These are phyloP conservation scores for Marchantia polymorpha DNA, from an alignment of 225 moss, liverwort and hornwort genomes.

Conservation along the genomic window DNA sequence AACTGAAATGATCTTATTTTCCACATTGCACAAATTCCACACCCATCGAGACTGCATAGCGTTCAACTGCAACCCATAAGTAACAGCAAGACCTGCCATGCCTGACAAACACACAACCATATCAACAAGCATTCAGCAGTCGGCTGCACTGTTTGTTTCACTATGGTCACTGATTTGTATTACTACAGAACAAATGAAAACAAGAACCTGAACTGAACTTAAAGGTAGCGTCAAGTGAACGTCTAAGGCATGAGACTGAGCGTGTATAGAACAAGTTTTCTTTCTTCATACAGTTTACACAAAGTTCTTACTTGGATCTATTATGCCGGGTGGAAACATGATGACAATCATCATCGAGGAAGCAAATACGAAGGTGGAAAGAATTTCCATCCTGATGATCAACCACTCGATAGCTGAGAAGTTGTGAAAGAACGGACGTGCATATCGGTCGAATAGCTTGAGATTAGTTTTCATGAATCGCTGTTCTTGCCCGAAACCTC, in stretches of 20 bases:
- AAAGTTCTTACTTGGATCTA: constrained; percentile 66
- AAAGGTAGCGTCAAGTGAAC: too few relatives aligned
- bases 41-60: constrained; percentile 51
- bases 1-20: constrained; percentile 76
- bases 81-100: constrained; percentile 79
- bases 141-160: neutral
- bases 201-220: too few relatives aligned
- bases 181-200: too few relatives aligned
- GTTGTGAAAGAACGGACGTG: constrained; percentile 58
- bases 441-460: constrained; percentile 58
- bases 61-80: constrained; percentile 79
- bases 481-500: constrained; percentile 67
- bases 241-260: too few relatives aligned
- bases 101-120: constrained; percentile 40
- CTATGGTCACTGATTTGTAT: too few relatives aligned
- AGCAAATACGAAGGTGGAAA: constrained; percentile 61
- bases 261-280: too few relatives aligned
- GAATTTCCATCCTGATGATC: constrained; percentile 71
- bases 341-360: constrained; percentile 62
- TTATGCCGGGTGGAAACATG: constrained; percentile 36
- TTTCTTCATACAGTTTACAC: neutral
- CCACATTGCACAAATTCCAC: constrained; percentile 74
- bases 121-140: neutral
- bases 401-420: constrained; percentile 80
- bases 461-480: constrained; percentile 72